Evolutionary conservation across 1,139 yeast species (phyloP).

Genomic region (Hanseniaspora sp.): DNA sequence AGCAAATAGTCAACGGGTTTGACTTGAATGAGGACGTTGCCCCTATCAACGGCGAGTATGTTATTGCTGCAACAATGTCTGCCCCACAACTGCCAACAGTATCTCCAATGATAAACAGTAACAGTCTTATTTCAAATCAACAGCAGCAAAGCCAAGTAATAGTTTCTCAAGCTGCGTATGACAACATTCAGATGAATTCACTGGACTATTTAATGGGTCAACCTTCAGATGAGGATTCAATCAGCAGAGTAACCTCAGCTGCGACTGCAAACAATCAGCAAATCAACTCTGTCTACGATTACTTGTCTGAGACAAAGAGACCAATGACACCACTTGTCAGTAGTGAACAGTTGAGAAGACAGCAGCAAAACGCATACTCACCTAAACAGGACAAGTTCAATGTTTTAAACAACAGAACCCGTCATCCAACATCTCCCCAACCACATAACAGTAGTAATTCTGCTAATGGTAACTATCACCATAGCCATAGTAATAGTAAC

Average conservation of each 20-base stretch:
- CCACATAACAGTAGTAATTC: too few species aligned
- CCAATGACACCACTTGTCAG: conserved; percentile 30
- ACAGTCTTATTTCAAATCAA: not conserved
- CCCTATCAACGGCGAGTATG: conserved; percentile 22
- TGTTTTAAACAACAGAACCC: conserved; percentile 3
- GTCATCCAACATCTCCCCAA: not conserved
- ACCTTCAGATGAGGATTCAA: conserved; percentile 11
- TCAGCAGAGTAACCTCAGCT: conserved; percentile 7
- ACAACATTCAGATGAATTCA: conserved; percentile 16
- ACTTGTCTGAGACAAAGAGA: conserved; percentile 29
- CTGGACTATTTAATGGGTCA: conserved; percentile 16
- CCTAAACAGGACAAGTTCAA: not conserved
- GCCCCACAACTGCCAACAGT: conserved; percentile 13
- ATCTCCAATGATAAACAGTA: conserved; percentile 1
- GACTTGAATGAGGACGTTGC: conserved; percentile 12
- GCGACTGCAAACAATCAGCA: conserved; percentile 3
- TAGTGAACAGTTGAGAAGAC: conserved; percentile 14
- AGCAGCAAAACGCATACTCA: not conserved
- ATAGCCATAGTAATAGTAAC: conserved; percentile 2
- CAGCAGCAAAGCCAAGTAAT: not conserved
- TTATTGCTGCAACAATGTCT: conserved; percentile 19
- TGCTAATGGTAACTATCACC: conserved; percentile 2
- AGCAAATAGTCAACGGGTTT: conserved; percentile 14
- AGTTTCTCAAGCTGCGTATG: not conserved
- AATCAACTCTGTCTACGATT: conserved; percentile 21